Evolutionary conservation across 2,329 filamentous ascomycete species (phyloP).

Genomic region (Penicillium frequentans): DNA sequence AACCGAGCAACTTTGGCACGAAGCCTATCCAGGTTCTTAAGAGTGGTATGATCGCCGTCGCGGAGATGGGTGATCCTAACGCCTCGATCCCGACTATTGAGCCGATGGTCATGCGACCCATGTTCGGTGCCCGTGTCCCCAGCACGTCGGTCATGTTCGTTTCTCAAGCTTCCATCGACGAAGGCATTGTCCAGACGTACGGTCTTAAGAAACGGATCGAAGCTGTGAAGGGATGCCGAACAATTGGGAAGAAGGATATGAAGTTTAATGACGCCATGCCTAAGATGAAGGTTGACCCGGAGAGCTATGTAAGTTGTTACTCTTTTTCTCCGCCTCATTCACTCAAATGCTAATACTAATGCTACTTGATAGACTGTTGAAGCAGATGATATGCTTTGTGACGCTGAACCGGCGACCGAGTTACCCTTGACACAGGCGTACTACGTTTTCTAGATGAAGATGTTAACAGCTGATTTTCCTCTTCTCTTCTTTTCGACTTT

Average conservation of each 20-base stretch:
- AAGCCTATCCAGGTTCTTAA: conserved; percentile 83
- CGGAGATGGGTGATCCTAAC: conserved; percentile 84
- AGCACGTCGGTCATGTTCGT: conserved; percentile 79
- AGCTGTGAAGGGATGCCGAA: conserved; percentile 73
- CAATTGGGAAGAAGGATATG: conserved; percentile 81
- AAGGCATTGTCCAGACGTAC: conserved; percentile 69
- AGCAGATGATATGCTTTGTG: conserved; percentile 74
- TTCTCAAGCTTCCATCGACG: conserved; percentile 67
- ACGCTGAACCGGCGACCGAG: conserved; percentile 67
- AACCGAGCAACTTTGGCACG: conserved; percentile 78
- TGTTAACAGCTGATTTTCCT: neutral
- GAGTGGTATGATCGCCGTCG: conserved; percentile 78
- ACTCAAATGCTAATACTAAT: neutral
- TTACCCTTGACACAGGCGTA: conserved; percentile 76
- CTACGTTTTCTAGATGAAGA: conserved; percentile 64
- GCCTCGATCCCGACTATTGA: conserved; percentile 85
- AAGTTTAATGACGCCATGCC: conserved; percentile 83
- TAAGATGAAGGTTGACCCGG: conserved; percentile 86
- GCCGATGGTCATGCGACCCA: conserved; percentile 77
- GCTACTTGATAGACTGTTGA: conserved; percentile 61
- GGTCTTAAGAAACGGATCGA: conserved; percentile 76
- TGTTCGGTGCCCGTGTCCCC: conserved; percentile 75
- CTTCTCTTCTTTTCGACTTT: neutral
- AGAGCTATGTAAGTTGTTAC: conserved; percentile 65
- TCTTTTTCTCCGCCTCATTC: neutral